A percentile compares a stretch with the other conserved stretches of the same genome.
Evolutionary conservation across 2,329 filamentous ascomycete genomes (phyloP).

Genomic region (Lachnum nothofagi): DNA sequence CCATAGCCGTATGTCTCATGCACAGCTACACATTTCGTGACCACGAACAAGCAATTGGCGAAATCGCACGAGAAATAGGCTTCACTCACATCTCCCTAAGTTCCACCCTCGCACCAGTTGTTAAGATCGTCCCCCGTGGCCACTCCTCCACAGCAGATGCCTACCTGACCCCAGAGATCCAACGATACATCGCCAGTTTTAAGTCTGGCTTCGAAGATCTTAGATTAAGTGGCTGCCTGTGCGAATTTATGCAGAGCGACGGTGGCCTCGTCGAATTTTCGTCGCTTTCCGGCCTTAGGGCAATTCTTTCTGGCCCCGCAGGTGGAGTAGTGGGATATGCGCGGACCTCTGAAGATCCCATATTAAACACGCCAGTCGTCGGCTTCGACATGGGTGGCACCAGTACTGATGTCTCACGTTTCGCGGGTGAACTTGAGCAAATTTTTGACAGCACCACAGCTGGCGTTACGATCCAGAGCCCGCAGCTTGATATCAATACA

Average conservation of each 20-base stretch:
- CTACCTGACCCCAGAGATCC: slow-evolving; percentile 63
- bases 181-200: slow-evolving; percentile 63
- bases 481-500: slow-evolving; percentile 77
- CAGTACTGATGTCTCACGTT: slow-evolving; percentile 63
- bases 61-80: slow-evolving; percentile 57
- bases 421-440: slow-evolving; percentile 61
- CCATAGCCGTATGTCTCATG: slow-evolving; percentile 62
- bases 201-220: slow-evolving; percentile 55
- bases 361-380: slow-evolving; percentile 61
- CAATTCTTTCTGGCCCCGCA: slow-evolving; percentile 62
- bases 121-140: slow-evolving; percentile 62
- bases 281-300: slow-evolving; percentile 56
- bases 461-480: slow-evolving; percentile 71
- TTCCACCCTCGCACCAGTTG: slow-evolving; percentile 65
- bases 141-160: slow-evolving; percentile 65
- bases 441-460: slow-evolving; percentile 75
- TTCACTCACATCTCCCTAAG: slow-evolving; percentile 63
- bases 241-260: slow-evolving; percentile 62
- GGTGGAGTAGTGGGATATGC: slow-evolving; percentile 64
- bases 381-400: slow-evolving; percentile 64
- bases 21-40: slow-evolving; percentile 66
- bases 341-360: slow-evolving; percentile 59
- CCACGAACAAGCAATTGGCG: slow-evolving; percentile 58
- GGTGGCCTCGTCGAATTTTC: slow-evolving; percentile 43
- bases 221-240: slow-evolving; percentile 52